Conservation (phyloP, 2,329 filamentous ascomycete genomes). For the Verticillium isaacii region DNA sequence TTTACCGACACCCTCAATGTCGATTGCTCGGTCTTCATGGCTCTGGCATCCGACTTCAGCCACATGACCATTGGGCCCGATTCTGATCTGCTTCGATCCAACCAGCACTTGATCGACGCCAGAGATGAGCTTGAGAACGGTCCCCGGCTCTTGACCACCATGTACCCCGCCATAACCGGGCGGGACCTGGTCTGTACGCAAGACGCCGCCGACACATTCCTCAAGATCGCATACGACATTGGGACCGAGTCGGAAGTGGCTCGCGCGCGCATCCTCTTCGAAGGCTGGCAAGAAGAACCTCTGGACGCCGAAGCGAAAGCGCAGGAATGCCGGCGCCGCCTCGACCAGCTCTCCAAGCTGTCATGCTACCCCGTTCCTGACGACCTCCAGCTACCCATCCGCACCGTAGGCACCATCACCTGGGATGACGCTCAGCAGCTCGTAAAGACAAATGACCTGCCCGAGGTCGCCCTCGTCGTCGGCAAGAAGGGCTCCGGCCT, state of each 20-base stretch:
- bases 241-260: constrained; percentile 31
- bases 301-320: constrained; percentile 7
- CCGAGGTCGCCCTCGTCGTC: constrained; percentile 27
- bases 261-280: constrained; percentile 25
- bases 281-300: constrained; percentile 3
- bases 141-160: constrained; percentile 10
- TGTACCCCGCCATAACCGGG: constrained; percentile 28
- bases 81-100: constrained; percentile 21
- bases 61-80: constrained; percentile 24
- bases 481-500: constrained; percentile 22
- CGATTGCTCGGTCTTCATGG: constrained; percentile 35
- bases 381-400: constrained; percentile 28
- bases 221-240: constrained; percentile 26
- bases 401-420: constrained; percentile 18
- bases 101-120: constrained; percentile 28
- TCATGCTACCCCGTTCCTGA: constrained; percentile 25
- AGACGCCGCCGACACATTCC: constrained; percentile 33
- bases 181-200: constrained; percentile 30
- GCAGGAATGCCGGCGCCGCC: constrained; percentile 1
- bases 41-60: constrained; percentile 34
- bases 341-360: constrained; percentile 24
- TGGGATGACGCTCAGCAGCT: constrained; percentile 22
- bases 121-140: constrained; percentile 19
- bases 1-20: constrained; percentile 32
- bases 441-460: constrained; percentile 21